Evolutionary conservation across 352 stramenopile species (phyloP).

Genomic region (Pythium chondricola): DNA sequence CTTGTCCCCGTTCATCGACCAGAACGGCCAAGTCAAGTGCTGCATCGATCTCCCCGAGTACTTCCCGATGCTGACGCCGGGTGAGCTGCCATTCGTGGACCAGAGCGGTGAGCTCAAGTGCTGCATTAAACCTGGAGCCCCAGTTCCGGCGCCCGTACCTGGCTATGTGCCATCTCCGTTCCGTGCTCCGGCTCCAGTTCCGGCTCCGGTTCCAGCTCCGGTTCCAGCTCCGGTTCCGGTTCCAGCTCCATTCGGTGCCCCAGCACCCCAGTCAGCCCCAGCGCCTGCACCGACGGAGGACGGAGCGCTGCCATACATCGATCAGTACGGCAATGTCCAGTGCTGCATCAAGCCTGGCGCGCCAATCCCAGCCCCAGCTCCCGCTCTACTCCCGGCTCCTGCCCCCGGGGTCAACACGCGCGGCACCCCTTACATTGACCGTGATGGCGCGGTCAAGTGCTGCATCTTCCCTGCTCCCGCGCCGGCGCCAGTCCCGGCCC

Average conservation of each 20-base stretch:
- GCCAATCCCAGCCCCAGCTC: neutral
- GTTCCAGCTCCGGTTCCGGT: neutral
- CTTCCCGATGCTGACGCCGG: neutral
- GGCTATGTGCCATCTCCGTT: neutral
- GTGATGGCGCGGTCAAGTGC: slow-evolving; percentile 9
- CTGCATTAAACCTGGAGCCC: slow-evolving; percentile 1
- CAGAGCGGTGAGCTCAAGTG: slow-evolving; percentile 2
- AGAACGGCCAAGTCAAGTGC: neutral
- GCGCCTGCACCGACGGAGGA: neutral
- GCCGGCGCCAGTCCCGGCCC: neutral
- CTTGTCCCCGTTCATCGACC: neutral
- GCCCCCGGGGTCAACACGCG: neutral
- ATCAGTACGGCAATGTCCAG: slow-evolving; percentile 10
- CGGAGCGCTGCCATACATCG: slow-evolving; percentile 8
- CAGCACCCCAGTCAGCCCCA: neutral
- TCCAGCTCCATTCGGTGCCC: neutral
- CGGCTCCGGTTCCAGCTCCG: neutral
- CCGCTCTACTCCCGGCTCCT: neutral
- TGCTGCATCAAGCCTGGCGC: slow-evolving; percentile 7
- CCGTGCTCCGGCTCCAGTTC: neutral
- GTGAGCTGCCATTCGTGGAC: slow-evolving; percentile 1
- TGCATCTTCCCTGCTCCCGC: neutral
- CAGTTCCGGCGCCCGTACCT: neutral
- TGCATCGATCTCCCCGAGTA: neutral
- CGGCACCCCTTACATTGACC: slow-evolving; percentile 6